A percentile compares a stretch with the other conserved stretches of the same genome.
phyloP scores from a whole-genome alignment of 1,284 basidiomycete species.

The Melampsora americana region DNA sequence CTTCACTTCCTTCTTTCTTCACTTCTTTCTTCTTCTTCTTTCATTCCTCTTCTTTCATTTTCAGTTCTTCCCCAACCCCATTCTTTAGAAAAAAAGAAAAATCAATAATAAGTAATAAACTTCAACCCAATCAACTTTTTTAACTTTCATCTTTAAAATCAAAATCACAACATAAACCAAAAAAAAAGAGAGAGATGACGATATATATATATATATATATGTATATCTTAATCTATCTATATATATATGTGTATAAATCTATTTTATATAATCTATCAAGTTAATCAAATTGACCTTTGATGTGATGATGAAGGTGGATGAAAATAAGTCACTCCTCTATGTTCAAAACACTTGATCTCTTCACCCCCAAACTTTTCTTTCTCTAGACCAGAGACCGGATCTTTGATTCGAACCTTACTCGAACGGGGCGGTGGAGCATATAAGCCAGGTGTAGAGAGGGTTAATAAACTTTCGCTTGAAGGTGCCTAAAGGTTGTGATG shows the following conservation, averaged over 20 bases:
- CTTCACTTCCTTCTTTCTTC: background rate
- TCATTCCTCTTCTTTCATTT: too few relatives aligned
- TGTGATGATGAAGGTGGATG: background rate
- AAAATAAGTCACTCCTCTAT: slow-evolving; percentile 34
- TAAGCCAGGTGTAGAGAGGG: background rate
- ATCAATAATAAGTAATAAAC: too few relatives aligned
- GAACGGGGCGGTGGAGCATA: slow-evolving; percentile 25
- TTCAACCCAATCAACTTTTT: too few relatives aligned
- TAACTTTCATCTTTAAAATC: too few relatives aligned
- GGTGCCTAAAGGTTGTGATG: background rate
- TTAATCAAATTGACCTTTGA: too few relatives aligned
- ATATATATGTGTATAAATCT: too few relatives aligned
- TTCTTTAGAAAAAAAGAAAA: too few relatives aligned
- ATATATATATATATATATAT: background rate
- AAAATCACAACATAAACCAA: too few relatives aligned
- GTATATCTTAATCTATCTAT: background rate
- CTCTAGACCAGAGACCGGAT: background rate
- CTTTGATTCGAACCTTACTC: slow-evolving; percentile 21
- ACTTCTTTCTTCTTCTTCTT: too few relatives aligned
- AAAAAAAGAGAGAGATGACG: background rate
- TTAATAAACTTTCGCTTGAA: background rate
- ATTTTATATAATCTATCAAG: too few relatives aligned
- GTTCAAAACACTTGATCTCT: slow-evolving; percentile 32
- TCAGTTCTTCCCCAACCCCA: too few relatives aligned
- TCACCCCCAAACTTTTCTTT: slow-evolving; percentile 17